A percentile compares a stretch with the other conserved stretches of the same genome.
phyloP scores from a whole-genome alignment of 2,329 filamentous ascomycete genomes.

The Colletotrichum horii region DNA sequence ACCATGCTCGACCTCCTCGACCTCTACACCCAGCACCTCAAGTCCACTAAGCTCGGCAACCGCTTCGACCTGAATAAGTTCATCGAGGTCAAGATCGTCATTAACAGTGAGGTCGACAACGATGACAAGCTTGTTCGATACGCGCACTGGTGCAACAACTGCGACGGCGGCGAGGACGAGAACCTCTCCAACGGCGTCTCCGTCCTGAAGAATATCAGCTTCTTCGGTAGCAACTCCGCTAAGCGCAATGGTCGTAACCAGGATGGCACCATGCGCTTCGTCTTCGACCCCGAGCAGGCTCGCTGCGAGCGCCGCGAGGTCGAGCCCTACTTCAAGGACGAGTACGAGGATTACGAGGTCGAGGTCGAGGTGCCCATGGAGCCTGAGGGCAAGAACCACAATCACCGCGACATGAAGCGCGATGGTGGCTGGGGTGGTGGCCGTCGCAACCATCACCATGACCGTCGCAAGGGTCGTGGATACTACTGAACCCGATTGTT shows the following conservation, averaged over 20 bases:
- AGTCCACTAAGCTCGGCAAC: constrained; percentile 75
- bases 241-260: constrained; percentile 53
- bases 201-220: constrained; percentile 42
- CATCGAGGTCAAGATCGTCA: constrained; percentile 82
- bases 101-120: constrained; percentile 81
- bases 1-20: constrained; percentile 90
- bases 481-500: background rate
- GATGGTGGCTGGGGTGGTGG: background rate
- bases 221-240: constrained; percentile 35
- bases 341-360: constrained; percentile 78
- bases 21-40: constrained; percentile 85
- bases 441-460: constrained; percentile 1
- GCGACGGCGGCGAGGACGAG: constrained; percentile 45
- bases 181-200: constrained; percentile 40
- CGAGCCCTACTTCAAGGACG: constrained; percentile 71
- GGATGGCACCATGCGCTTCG: constrained; percentile 85
- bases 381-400: constrained; percentile 24
- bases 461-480: constrained; percentile 4
- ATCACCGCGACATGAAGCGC: constrained; percentile 7
- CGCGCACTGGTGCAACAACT: constrained; percentile 62
- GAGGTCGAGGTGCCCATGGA: constrained; percentile 73
- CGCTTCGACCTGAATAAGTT: constrained; percentile 78
- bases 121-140: constrained; percentile 66
- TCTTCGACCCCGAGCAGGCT: constrained; percentile 81
- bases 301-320: constrained; percentile 73